Conservation (phyloP, 2,329 filamentous ascomycete genomes). For the Penicillium sclerotigenum region DNA sequence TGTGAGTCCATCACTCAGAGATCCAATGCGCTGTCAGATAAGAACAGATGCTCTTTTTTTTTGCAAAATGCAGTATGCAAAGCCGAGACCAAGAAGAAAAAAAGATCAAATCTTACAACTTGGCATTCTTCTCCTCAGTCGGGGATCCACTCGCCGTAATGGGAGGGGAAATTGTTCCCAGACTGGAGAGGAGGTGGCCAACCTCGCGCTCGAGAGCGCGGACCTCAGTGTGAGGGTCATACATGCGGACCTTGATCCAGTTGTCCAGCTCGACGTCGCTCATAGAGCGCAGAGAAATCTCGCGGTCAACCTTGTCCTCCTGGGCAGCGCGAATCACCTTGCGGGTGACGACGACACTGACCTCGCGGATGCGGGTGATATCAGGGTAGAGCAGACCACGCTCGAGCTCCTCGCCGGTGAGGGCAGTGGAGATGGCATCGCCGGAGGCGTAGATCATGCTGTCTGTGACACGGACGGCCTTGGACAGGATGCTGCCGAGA, state of each 20-base stretch:
- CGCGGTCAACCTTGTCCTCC: conserved; percentile 66
- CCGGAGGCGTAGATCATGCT: conserved; percentile 97
- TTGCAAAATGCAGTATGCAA: background rate
- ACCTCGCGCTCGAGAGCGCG: conserved; percentile 47
- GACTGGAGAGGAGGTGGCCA: conserved; percentile 40
- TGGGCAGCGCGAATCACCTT: conserved; percentile 93
- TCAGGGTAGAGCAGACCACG: conserved; percentile 86
- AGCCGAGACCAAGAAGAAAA: conserved; percentile 1
- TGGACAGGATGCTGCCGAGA: conserved; percentile 85
- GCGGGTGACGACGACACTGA: conserved; percentile 78
- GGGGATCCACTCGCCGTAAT: conserved; percentile 23
- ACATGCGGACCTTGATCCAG: conserved; percentile 51
- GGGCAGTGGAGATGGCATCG: conserved; percentile 70
- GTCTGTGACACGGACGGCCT: conserved; percentile 82
- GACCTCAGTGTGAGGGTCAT: conserved; percentile 49
- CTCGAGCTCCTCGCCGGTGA: conserved; percentile 77
- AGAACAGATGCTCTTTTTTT: conserved; percentile 9
- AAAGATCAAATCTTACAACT: conserved; percentile 30
- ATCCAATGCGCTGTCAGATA: conserved; percentile 16
- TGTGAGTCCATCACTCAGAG: conserved; percentile 16
- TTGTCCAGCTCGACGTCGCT: conserved; percentile 44
- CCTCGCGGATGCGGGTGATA: conserved; percentile 87
- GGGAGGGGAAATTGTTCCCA: conserved; percentile 25
- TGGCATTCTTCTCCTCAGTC: conserved; percentile 33
- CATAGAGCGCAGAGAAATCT: conserved; percentile 45